phyloP scores from a whole-genome alignment of 2,329 filamentous ascomycete genomes.

The Helotiales sp. region DNA sequence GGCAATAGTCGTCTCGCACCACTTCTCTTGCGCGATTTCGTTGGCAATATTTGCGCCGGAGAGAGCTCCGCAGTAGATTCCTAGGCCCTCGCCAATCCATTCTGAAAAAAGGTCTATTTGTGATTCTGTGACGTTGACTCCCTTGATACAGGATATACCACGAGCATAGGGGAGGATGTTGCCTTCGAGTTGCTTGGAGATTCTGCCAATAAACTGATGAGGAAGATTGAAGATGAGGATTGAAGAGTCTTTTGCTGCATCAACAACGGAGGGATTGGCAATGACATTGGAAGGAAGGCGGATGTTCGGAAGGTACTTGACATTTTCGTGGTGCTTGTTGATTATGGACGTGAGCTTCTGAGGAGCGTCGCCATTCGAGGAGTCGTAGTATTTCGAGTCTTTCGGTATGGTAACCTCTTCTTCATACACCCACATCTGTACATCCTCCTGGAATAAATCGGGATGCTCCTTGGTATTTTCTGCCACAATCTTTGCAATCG shows the following conservation, averaged over 20 bases:
- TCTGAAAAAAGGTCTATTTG: constrained; percentile 91
- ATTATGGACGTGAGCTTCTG: constrained; percentile 91
- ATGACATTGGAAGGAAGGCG: constrained; percentile 78
- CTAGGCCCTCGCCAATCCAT: constrained; percentile 85
- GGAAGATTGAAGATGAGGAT: constrained; percentile 96
- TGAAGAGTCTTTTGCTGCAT: constrained; percentile 79
- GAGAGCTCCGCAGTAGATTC: constrained; percentile 94
- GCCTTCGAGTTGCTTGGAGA: constrained; percentile 81
- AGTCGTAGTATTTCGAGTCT: constrained; percentile 71
- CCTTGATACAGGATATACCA: constrained; percentile 97
- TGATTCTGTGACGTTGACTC: constrained; percentile 86
- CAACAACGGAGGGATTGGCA: constrained; percentile 77
- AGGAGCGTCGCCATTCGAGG: constrained; percentile 57
- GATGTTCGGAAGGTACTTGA: constrained; percentile 96
- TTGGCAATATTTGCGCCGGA: constrained; percentile 95
- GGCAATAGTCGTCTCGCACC: constrained; percentile 94
- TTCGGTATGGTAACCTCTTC: constrained; percentile 78
- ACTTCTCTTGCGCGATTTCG: constrained; percentile 94
- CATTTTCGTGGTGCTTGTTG: constrained; percentile 91
- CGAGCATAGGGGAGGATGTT: constrained; percentile 90
- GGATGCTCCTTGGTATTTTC: constrained; percentile 82
- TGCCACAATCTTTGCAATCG: constrained; percentile 94
- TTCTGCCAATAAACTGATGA: constrained; percentile 90
- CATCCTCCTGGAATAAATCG: constrained; percentile 80
- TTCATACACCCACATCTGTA: constrained; percentile 99